These are phyloP conservation scores for Radiomyces spectabilis DNA, from an alignment of 192 early-diverging fungal genomes.

Conservation along the genomic window DNA sequence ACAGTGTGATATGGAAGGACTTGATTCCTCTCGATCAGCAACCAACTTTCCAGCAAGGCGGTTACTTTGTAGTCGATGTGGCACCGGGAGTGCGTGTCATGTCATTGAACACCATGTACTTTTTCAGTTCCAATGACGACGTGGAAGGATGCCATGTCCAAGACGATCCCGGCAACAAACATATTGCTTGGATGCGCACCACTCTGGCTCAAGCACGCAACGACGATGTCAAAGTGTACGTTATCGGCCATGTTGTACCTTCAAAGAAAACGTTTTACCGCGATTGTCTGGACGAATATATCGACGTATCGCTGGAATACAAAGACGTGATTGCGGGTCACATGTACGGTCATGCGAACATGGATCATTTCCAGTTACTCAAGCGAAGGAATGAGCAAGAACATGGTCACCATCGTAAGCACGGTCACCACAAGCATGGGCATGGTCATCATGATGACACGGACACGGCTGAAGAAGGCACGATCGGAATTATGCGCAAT, in stretches of 20 bases:
- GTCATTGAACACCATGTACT: conserved; percentile 69
- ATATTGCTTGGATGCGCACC: conserved; percentile 62
- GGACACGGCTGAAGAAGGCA: neutral
- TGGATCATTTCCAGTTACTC: conserved; percentile 39
- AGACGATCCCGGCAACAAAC: conserved; percentile 51
- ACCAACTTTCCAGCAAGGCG: conserved; percentile 53
- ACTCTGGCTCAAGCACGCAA: conserved; percentile 40
- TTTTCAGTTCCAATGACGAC: conserved; percentile 59
- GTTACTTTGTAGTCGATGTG: conserved; percentile 59
- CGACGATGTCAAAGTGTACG: conserved; percentile 40
- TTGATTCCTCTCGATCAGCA: conserved; percentile 58
- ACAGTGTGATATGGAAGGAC: conserved; percentile 46
- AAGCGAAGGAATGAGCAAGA: neutral
- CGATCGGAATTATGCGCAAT: neutral
- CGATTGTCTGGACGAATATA: conserved; percentile 37
- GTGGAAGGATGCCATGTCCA: conserved; percentile 52
- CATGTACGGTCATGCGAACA: conserved; percentile 70
- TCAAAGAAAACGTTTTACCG: conserved; percentile 33
- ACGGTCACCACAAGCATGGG: neutral
- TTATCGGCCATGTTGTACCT: conserved; percentile 65
- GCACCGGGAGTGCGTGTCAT: conserved; percentile 44
- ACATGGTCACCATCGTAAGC: too few species aligned
- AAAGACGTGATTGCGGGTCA: conserved; percentile 57
- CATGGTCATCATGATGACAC: neutral
- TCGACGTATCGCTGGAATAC: conserved; percentile 30